These are phyloP conservation scores for Gossypium bickii DNA, from an alignment of 345 rosid genomes.

Conservation along the genomic window DNA sequence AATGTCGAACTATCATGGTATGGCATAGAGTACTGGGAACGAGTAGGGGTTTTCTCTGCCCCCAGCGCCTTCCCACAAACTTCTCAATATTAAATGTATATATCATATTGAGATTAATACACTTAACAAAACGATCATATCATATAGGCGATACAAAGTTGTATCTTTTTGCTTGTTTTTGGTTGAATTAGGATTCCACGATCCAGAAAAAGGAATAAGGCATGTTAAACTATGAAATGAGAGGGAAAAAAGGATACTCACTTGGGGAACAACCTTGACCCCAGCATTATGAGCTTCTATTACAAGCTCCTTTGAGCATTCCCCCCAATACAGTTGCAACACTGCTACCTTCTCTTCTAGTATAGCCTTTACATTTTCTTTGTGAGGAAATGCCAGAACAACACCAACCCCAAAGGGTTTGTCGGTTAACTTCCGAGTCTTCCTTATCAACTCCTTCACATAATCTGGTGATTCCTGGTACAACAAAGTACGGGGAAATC, in stretches of 20 bases:
- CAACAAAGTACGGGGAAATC: background rate
- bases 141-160: background rate
- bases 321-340: slow-evolving; percentile 86
- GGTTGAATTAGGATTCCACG: background rate
- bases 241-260: slow-evolving; percentile 21
- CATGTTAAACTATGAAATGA: background rate
- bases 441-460: slow-evolving; percentile 55
- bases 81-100: background rate
- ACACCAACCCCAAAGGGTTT: slow-evolving; percentile 81
- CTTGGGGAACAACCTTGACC: slow-evolving; percentile 79
- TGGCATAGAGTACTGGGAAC: background rate
- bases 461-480: slow-evolving; percentile 69
- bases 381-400: slow-evolving; percentile 74
- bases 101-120: background rate
- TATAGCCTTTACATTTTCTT: slow-evolving; percentile 56
- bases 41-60: background rate
- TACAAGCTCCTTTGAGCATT: slow-evolving; percentile 61
- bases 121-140: background rate
- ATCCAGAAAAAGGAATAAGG: background rate
- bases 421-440: slow-evolving; percentile 59
- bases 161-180: background rate
- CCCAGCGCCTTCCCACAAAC: background rate
- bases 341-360: slow-evolving; percentile 70
- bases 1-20: background rate
- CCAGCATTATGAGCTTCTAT: slow-evolving; percentile 56